Conservation (phyloP, 2,329 filamentous ascomycete genomes). For the Pseudogymnoascus sp. region DNA sequence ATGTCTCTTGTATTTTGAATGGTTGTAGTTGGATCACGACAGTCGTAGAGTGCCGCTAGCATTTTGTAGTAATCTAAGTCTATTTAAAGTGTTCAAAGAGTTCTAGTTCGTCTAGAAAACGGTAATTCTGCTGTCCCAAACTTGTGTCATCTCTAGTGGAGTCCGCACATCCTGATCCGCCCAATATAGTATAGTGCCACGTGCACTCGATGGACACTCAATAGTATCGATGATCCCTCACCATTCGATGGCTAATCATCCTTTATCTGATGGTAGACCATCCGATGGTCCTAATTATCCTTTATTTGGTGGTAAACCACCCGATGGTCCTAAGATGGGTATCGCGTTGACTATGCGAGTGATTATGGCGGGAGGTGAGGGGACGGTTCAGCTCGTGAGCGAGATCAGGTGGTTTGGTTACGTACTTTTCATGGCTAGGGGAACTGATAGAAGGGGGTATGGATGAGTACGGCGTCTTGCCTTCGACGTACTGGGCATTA, state of each 20-base stretch:
- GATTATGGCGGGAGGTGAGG: no score
- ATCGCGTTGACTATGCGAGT: no score
- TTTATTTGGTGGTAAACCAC: no score
- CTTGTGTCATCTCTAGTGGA: not conserved
- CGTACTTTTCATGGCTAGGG: no score
- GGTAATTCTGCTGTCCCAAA: not conserved
- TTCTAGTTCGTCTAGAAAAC: not conserved
- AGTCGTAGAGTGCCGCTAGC: not conserved
- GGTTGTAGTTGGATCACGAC: not conserved
- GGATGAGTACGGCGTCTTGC: no score
- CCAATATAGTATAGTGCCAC: not conserved
- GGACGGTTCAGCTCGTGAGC: no score
- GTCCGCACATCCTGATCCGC: not conserved
- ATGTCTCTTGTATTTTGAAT: not conserved
- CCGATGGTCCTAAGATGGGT: no score
- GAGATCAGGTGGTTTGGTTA: no score
- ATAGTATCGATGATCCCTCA: not conserved
- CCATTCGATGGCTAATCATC: not conserved
- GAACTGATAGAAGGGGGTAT: no score
- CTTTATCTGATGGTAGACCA: not conserved
- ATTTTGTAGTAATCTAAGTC: not conserved
- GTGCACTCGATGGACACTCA: not conserved
- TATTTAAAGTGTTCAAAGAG: not conserved
- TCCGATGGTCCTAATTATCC: no score
- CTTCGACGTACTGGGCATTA: no score